Evolutionary conservation across 352 stramenopile genomes (phyloP).

Genomic region (Phytophthora hibernalis): DNA sequence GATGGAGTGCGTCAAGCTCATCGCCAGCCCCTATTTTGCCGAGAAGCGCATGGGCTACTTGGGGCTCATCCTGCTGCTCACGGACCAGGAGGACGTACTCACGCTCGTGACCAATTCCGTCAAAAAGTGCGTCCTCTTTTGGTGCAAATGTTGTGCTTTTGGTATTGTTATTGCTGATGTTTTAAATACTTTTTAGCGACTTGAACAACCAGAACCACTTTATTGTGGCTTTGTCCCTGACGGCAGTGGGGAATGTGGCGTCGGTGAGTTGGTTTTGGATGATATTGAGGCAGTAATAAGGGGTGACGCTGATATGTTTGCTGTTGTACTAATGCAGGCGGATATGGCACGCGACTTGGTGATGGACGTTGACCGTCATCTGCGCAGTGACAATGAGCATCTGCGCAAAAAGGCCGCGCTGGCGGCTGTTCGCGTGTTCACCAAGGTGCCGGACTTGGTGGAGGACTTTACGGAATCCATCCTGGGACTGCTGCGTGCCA

Average conservation of each 20-base stretch:
- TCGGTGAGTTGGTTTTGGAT: slow-evolving; percentile 67
- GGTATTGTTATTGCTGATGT: slow-evolving; percentile 7
- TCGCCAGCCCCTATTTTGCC: slow-evolving; percentile 98
- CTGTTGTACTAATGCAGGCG: slow-evolving; percentile 45
- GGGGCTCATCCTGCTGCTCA: slow-evolving; percentile 97
- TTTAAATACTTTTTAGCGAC: slow-evolving; percentile 63
- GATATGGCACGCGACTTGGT: slow-evolving; percentile 99
- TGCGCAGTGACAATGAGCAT: slow-evolving; percentile 94
- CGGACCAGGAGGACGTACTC: slow-evolving; percentile 99
- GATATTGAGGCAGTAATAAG: too few relatives aligned
- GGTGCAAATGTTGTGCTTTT: neutral
- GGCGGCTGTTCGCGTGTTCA: slow-evolving; percentile 92
- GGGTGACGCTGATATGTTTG: too few relatives aligned
- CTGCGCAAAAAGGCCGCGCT: slow-evolving; percentile 98
- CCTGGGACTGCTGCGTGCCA: slow-evolving; percentile 93
- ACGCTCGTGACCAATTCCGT: slow-evolving; percentile 99
- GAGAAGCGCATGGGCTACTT: slow-evolving; percentile 99
- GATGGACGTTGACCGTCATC: slow-evolving; percentile 97
- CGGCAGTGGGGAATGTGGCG: slow-evolving; percentile 98
- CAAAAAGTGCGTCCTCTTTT: slow-evolving; percentile 88
- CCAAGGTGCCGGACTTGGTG: slow-evolving; percentile 98
- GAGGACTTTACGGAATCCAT: slow-evolving; percentile 99
- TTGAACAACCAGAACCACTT: slow-evolving; percentile 96
- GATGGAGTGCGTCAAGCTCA: slow-evolving; percentile 99
- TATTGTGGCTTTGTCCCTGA: slow-evolving; percentile 96